Base-by-base conservation (phyloP, 345 rosid genomes). In the Durio zibethinus region DNA sequence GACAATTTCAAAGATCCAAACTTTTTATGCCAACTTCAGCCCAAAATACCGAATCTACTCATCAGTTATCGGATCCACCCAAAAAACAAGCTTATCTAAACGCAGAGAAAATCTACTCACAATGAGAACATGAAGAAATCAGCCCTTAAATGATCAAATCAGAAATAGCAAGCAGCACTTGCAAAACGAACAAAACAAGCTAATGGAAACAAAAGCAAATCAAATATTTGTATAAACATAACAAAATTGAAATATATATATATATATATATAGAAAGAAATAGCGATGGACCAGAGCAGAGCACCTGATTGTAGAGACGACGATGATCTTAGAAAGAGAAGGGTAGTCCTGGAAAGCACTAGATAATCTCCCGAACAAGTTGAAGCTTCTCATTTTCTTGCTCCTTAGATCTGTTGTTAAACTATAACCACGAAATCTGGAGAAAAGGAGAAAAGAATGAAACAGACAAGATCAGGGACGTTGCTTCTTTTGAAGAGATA, bases 301-400 rank as follows among this genome's bases (percentile, higher is more conserved):
- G 72, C 79, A 93, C 99, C 98, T 87, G 88, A 97, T 80, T 47
- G 99, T 80, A 89, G 91, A 89, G 86, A 94, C 80, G 75, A 92
- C 83, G 78, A 92, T 4, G 40, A 94, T 84, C 79, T 90, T 87
- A 42, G 98, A 83, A 78, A 94, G 85, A 45, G 86, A 86, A 77
- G 97, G 93, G 79, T 88, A 73, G 45, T 90, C 98, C 57, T 86
- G 87, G 79, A 89, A 90, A 64, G 88, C 88, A 81, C 85, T 87
- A 16, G 95, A 87, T 84, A 89, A 75, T 81, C 92, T 80, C 72
- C 88, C 84, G 79, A 78, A 86, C 76, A 92, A n/a, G 56, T 80
- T 85, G 71, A 88, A 90, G 20, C 53, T 87, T 72, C 87, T 90
- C 98, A 96, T 96, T 2, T 71, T 76, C 78, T 21, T 45, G n/a